Conservation (phyloP, 805 yeast genomes). For the Metschnikowia corniflorae region DNA sequence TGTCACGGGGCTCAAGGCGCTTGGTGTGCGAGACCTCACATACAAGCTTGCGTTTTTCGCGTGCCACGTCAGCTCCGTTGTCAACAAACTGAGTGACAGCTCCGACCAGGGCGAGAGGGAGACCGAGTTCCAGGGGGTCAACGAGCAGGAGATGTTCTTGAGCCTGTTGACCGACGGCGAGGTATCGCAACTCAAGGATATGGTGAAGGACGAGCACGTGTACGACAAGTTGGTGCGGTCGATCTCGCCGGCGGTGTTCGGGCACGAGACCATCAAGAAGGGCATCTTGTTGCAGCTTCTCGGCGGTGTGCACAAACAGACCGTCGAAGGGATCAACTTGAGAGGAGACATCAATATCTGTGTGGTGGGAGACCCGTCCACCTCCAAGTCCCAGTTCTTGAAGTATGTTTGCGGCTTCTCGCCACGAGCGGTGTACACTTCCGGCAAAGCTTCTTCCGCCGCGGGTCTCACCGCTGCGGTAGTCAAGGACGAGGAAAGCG, state of each 20-base stretch:
- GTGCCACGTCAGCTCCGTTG: constrained; percentile 75
- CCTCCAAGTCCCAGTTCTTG: constrained; percentile 92
- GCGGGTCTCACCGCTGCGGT: constrained; percentile 99
- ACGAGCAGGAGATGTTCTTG: constrained; percentile 78
- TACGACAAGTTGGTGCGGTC: constrained; percentile 83
- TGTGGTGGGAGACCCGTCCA: constrained; percentile 96
- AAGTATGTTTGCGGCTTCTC: constrained; percentile 89
- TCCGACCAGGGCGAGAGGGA: constrained; percentile 21
- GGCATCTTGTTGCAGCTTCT: constrained; percentile 84
- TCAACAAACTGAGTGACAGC: constrained; percentile 27
- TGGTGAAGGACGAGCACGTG: constrained; percentile 86
- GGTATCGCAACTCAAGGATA: constrained; percentile 75
- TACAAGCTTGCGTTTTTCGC: constrained; percentile 90
- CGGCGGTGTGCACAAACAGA: constrained; percentile 93
- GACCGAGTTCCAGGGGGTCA: constrained; percentile 44
- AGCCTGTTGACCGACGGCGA: constrained; percentile 78
- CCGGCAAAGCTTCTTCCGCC: constrained; percentile 97
- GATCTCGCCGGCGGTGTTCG: constrained; percentile 93
- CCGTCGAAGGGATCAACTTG: constrained; percentile 89
- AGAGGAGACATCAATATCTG: constrained; percentile 97
- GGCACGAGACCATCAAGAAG: constrained; percentile 91
- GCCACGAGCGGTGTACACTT: constrained; percentile 93
- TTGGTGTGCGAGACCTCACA: constrained; percentile 94
- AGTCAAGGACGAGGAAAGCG: constrained; percentile 94
- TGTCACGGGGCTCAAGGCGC: constrained; percentile 79